Conservation (phyloP, 1,284 basidiomycete genomes). For the Retiboletus flavoniger region DNA sequence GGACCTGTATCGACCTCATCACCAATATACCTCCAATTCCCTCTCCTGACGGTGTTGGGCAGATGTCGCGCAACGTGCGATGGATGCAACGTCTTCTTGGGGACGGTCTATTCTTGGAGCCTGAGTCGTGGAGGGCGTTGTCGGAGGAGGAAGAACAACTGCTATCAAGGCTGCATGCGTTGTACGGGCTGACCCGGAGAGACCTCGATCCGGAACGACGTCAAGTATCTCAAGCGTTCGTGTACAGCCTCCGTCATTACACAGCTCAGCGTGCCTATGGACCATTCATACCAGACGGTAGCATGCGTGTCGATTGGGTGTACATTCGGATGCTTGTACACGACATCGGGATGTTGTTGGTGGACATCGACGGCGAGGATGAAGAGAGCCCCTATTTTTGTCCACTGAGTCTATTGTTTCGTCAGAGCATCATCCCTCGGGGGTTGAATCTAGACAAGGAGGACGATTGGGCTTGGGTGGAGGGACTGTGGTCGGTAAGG, state of each 20-base stretch:
- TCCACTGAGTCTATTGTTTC: slow-evolving; percentile 53
- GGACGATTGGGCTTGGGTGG: slow-evolving; percentile 64
- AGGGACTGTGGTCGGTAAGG: slow-evolving; percentile 57
- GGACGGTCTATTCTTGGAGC: slow-evolving; percentile 46
- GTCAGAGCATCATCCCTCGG: slow-evolving; percentile 48
- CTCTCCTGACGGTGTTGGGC: slow-evolving; percentile 27
- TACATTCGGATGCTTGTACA: slow-evolving; percentile 59
- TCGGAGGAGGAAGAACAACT: slow-evolving; percentile 44
- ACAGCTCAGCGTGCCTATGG: slow-evolving; percentile 51
- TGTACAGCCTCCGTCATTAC: slow-evolving; percentile 62
- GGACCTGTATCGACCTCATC: slow-evolving; percentile 50
- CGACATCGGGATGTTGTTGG: slow-evolving; percentile 50
- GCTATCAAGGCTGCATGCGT: slow-evolving; percentile 50
- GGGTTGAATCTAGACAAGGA: slow-evolving; percentile 38
- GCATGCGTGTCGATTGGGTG: slow-evolving; percentile 56
- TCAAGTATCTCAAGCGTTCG: slow-evolving; percentile 48
- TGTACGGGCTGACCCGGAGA: slow-evolving; percentile 50
- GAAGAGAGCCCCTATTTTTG: slow-evolving; percentile 38
- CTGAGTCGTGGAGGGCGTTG: slow-evolving; percentile 26
- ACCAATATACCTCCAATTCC: slow-evolving; percentile 40
- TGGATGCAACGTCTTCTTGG: slow-evolving; percentile 50
- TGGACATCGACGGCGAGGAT: slow-evolving; percentile 37
- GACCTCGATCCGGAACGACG: slow-evolving; percentile 39
- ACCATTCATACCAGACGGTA: slow-evolving; percentile 48
- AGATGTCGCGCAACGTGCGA: slow-evolving; percentile 48